Evolutionary conservation across 352 stramenopile genomes (phyloP), one percentile per base, ranked within the genome.

Genomic region (Pythium insidiosum): DNA sequence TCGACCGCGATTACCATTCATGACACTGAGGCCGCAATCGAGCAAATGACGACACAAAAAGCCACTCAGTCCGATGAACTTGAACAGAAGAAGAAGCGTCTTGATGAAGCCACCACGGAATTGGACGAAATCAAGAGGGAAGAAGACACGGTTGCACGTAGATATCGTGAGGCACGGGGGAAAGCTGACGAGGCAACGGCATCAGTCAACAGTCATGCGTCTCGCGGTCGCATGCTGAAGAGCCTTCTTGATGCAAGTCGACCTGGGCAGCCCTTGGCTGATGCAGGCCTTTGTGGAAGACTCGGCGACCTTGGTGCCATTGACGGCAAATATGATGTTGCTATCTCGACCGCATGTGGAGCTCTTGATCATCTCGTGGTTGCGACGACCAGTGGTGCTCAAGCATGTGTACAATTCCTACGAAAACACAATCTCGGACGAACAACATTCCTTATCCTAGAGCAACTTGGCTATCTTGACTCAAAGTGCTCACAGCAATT

Each of bases 311-410:
- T 99, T 35, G 96, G 95, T 16, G 81, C 84, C 1, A 98, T 99
- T 56, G 76, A 94, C 41, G 74, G 68, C 36, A 85, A 98, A 43
- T 99, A 98, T 60, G 96, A 99, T 65, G 92, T 99, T 24, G 96
- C 97, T 16, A 94, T 99, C 38, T 99, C 94, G 6, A 99, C 96
- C 22, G 95, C 96, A 0, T 98, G 95, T 58, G 78, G 85, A 26
- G 89, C 88, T 43, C 68, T 99, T 3, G 95, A 99, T 57, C 78
- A 98, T 48, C 80, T 99, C 47, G 96, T 99, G 2, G 96, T 99
- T 1, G 88, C 98, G 28, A 98, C 91, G 0, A 97, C 93, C 0
- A 91, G 82, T 7, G 96, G 94, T 2, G 97, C 91, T 1, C 90
- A 98, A 53, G 74, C 80, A 16, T 98, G 95, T 60, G 81, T 99